phyloP scores from a whole-genome alignment of 805 yeast species.

The Cyberlindnera euphorbiae region DNA sequence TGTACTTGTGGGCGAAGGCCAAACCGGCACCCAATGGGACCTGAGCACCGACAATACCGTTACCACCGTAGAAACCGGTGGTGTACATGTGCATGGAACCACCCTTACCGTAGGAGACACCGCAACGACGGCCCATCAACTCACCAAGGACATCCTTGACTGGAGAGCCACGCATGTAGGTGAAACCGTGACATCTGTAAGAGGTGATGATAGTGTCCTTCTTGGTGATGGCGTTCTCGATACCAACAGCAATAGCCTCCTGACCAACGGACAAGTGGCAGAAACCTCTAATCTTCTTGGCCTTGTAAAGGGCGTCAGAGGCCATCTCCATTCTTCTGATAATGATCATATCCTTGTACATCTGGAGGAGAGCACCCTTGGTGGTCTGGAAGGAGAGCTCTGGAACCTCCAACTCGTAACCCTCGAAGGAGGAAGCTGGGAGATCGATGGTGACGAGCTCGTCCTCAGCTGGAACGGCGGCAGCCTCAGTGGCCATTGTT shows the following conservation, averaged over 20 bases:
- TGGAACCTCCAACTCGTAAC: conserved; percentile 76
- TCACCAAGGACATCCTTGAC: conserved; percentile 90
- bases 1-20: conserved; percentile 97
- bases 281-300: conserved; percentile 98
- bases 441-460: conserved; percentile 46
- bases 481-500: conserved; percentile 25
- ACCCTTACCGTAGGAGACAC: conserved; percentile 97
- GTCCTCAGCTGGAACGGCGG: conserved; percentile 18
- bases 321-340: conserved; percentile 99
- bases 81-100: conserved; percentile 99
- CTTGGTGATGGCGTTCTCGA: conserved; percentile 85
- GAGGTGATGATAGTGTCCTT: conserved; percentile 92
- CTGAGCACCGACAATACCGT: conserved; percentile 99
- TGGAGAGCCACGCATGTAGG: conserved; percentile 92
- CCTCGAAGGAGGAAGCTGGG: conserved; percentile 80
- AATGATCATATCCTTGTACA: conserved; percentile 94
- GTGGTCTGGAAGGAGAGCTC: conserved; percentile 70
- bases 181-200: conserved; percentile 98
- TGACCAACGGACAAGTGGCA: conserved; percentile 98
- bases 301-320: conserved; percentile 95
- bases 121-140: conserved; percentile 92
- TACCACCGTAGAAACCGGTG: conserved; percentile 96
- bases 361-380: conserved; percentile 73
- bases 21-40: conserved; percentile 97
- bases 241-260: conserved; percentile 98